phyloP scores from a whole-genome alignment of 441 rosid genomes.

The Geranium incanum region DNA sequence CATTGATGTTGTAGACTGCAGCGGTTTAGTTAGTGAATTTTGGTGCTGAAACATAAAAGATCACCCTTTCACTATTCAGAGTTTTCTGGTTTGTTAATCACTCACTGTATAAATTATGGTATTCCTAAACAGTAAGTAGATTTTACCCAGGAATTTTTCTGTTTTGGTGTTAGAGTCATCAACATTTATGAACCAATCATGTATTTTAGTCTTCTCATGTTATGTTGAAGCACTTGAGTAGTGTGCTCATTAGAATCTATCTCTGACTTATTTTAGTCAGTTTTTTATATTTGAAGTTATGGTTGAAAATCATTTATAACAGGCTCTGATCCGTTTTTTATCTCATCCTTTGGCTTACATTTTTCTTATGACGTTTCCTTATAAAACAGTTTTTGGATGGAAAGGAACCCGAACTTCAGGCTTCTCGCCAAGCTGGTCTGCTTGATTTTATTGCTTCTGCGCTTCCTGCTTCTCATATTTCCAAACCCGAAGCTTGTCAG shows the following conservation, averaged over 20 bases:
- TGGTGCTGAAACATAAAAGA: slow-evolving; percentile 10
- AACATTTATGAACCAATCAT: background rate
- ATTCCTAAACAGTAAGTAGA: background rate
- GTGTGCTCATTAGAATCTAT: background rate
- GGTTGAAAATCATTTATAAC: background rate
- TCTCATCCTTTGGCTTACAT: slow-evolving; percentile 6
- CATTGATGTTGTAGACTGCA: background rate
- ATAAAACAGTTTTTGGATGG: slow-evolving; percentile 63
- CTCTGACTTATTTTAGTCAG: slow-evolving; percentile 9
- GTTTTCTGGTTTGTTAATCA: background rate
- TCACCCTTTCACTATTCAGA: background rate
- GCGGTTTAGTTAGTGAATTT: background rate
- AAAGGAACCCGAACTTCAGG: slow-evolving; percentile 66
- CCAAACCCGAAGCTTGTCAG: slow-evolving; percentile 80
- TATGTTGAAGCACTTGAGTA: background rate
- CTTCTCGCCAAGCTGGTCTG: slow-evolving; percentile 74
- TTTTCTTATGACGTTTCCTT: slow-evolving; percentile 22
- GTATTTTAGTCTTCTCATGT: slow-evolving; percentile 1
- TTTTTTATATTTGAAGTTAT: slow-evolving; percentile 4
- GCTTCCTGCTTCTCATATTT: slow-evolving; percentile 71
- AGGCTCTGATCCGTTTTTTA: background rate
- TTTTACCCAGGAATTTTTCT: background rate
- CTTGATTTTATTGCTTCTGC: slow-evolving; percentile 78
- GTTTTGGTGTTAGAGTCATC: background rate
- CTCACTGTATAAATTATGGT: background rate